These are phyloP conservation scores for Quillaja saponaria DNA, from an alignment of 306 rosid genomes.

Conservation along the genomic window DNA sequence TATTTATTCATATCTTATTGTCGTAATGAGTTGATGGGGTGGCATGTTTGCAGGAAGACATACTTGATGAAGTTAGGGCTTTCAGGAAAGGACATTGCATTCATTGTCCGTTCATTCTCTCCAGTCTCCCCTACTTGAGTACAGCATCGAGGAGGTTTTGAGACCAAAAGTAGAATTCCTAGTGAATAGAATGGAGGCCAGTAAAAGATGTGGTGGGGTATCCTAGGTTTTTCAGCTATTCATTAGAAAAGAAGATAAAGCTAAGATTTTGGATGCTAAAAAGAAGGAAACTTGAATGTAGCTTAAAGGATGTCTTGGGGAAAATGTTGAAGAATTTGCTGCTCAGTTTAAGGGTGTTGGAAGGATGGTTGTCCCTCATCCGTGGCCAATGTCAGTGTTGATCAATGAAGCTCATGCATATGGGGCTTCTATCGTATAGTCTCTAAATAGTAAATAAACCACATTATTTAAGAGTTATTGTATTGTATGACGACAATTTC, in stretches of 20 bases:
- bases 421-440: constrained; percentile 9
- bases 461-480: too few species aligned
- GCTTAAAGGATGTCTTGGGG: constrained; percentile 77
- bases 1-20: constrained; percentile 13
- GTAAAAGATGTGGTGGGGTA: constrained; percentile 70
- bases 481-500: too few species aligned
- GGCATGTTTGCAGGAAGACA: constrained; percentile 50
- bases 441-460: constrained; percentile 37
- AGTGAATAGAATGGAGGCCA: constrained; percentile 70
- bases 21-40: constrained; percentile 25
- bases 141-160: constrained; percentile 75
- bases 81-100: constrained; percentile 60
- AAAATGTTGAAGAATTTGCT: constrained; percentile 83
- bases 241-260: constrained; percentile 83
- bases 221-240: constrained; percentile 92
- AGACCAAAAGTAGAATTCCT: constrained; percentile 80
- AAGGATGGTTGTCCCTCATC: constrained; percentile 28
- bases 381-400: constrained; percentile 14
- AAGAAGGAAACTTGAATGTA: constrained; percentile 59
- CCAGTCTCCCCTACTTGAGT: constrained; percentile 85
- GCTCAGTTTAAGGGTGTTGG: constrained; percentile 44
- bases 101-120: constrained; percentile 76
- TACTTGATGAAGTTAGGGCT: constrained; percentile 71
- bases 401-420: too few species aligned
- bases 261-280: constrained; percentile 73